Conservation (phyloP, 2,329 filamentous ascomycete genomes). For the Aureobasidium uvarum region DNA sequence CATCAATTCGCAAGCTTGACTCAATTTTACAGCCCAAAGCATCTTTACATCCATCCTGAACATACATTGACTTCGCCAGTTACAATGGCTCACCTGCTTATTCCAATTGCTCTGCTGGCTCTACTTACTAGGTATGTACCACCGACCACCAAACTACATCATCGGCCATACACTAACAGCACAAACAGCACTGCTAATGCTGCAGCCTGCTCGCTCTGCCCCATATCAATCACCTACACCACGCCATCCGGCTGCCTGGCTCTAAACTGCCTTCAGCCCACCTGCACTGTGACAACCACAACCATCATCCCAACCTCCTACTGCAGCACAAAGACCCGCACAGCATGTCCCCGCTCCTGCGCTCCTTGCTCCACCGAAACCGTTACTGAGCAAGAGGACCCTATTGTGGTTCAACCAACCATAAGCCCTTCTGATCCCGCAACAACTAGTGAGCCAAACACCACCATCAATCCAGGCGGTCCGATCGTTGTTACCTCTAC, state of each 20-base stretch:
- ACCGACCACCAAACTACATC: not conserved
- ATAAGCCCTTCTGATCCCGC: not conserved
- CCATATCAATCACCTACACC: conserved; percentile 23
- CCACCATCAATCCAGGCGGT: not conserved
- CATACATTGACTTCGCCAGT: too few relatives aligned
- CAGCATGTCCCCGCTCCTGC: not conserved
- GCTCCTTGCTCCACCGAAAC: conserved; percentile 2
- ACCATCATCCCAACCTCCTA: not conserved
- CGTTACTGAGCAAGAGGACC: not conserved
- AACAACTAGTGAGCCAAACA: not conserved
- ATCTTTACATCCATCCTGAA: too few relatives aligned
- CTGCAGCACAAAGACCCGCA: conserved; percentile 11
- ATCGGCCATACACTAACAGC: not conserved
- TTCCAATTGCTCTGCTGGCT: not conserved
- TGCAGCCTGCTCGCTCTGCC: conserved; percentile 15
- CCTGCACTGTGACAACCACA: conserved; percentile 9
- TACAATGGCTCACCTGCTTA: not conserved
- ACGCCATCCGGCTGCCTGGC: not conserved
- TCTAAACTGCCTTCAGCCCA: not conserved
- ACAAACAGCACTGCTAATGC: not conserved
- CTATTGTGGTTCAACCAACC: not conserved
- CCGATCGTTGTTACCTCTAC: not conserved
- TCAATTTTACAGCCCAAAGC: too few relatives aligned
- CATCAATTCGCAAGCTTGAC: too few relatives aligned
- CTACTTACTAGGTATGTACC: not conserved